A percentile compares a stretch with the other conserved stretches of the same genome.
phyloP scores from a whole-genome alignment of 176 grass and related monocot species.

The Bolboschoenus planiculmis region DNA sequence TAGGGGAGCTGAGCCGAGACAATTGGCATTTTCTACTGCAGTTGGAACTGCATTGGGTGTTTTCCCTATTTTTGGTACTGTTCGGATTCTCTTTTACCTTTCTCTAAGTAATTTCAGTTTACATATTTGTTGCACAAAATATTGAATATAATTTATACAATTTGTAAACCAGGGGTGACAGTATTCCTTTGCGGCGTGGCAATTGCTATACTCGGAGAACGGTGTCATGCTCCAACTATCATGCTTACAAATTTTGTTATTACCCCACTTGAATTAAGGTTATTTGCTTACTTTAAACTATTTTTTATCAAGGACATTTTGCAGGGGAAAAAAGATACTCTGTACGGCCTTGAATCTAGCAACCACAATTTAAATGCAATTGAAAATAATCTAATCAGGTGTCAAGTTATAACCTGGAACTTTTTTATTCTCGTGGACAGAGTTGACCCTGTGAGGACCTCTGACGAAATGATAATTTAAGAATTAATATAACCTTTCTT shows the following conservation, averaged over 20 bases:
- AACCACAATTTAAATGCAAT: background rate
- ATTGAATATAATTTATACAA: background rate
- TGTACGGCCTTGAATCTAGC: background rate
- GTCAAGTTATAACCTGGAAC: background rate
- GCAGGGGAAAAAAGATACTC: background rate
- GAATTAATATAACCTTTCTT: background rate
- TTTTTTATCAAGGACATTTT: background rate
- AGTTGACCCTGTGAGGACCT: background rate
- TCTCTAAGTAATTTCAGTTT: background rate
- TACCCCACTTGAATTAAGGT: constrained; percentile 48
- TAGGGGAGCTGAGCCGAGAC: constrained; percentile 47
- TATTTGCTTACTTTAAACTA: background rate
- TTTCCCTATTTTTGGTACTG: constrained; percentile 49
- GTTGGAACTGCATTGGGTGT: constrained; percentile 36
- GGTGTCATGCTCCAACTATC: constrained; percentile 45
- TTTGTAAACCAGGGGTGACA: constrained; percentile 28
- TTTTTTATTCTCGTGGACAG: background rate
- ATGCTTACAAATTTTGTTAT: constrained; percentile 45
- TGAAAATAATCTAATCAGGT: background rate
- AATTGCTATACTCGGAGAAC: constrained; percentile 32
- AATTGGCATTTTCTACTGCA: constrained; percentile 46
- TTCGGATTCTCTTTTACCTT: background rate
- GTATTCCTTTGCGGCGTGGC: constrained; percentile 39
- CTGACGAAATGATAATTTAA: background rate
- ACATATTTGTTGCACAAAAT: background rate